Percentiles rank a stretch among this genome's conserved stretches.
Conservation (phyloP, 164 flowering plant species). For the Chloranthus sessilifolius region DNA sequence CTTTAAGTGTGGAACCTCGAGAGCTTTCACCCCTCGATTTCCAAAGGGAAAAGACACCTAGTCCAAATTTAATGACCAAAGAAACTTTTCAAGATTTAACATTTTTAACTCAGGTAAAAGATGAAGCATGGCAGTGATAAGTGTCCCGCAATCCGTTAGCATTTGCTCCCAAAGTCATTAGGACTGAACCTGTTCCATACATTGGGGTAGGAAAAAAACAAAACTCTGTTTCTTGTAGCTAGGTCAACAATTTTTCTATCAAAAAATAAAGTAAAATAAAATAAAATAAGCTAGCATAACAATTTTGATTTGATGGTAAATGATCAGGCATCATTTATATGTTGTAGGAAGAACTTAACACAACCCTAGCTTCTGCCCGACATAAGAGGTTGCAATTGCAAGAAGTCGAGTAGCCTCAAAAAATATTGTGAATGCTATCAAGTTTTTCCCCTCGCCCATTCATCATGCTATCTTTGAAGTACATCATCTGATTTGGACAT, state of each 20-base stretch:
- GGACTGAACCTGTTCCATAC: constrained; percentile 22
- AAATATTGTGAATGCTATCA: constrained; percentile 98
- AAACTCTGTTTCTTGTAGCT: constrained; percentile 2
- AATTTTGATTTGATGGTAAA: background rate
- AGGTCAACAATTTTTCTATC: too few relatives aligned
- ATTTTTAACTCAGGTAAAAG: constrained; percentile 55
- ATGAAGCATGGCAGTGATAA: constrained; percentile 99
- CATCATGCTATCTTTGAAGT: too few relatives aligned
- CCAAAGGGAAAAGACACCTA: constrained; percentile 61
- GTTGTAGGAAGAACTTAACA: constrained; percentile 68
- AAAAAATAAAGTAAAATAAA: too few relatives aligned
- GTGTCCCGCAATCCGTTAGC: too few relatives aligned
- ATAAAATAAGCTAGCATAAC: too few relatives aligned
- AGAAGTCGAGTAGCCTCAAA: constrained; percentile 91
- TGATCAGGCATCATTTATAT: background rate
- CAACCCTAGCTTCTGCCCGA: constrained; percentile 95
- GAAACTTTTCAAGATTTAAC: constrained; percentile 6
- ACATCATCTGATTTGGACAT: too few relatives aligned
- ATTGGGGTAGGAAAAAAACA: constrained; percentile 41
- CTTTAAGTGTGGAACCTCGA: constrained; percentile 30
- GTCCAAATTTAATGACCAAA: background rate
- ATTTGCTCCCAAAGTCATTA: too few relatives aligned
- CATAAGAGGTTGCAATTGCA: constrained; percentile 99
- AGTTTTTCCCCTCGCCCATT: too few relatives aligned
- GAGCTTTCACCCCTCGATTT: constrained; percentile 82